Conservation (phyloP, 768 basidiomycete species). For the Leccinum subgranulosum region DNA sequence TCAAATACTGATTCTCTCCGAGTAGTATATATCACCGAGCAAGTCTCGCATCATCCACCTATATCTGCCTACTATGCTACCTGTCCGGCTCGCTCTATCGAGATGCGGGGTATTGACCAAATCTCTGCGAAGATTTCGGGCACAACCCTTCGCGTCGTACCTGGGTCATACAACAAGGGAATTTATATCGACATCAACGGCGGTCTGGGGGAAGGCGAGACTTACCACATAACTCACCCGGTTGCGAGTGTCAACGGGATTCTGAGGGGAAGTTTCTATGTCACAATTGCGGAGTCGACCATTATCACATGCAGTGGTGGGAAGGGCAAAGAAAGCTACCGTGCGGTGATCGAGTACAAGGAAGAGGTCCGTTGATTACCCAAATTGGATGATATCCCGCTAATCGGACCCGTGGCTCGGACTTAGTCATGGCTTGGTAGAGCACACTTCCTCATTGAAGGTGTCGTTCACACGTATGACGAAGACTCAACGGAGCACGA, state of each 20-base stretch:
- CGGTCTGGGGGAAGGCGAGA: conserved; percentile 72
- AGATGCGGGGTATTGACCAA: conserved; percentile 84
- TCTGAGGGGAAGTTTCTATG: conserved; percentile 86
- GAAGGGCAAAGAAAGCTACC: conserved; percentile 56
- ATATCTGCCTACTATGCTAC: conserved; percentile 79
- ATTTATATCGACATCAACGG: conserved; percentile 78
- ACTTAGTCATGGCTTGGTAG: conserved; percentile 82
- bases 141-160: conserved; percentile 75
- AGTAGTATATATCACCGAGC: conserved; percentile 84
- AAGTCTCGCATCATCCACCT: conserved; percentile 96
- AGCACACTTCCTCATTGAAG: conserved; percentile 82
- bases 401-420: neutral
- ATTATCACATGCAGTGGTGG: conserved; percentile 80
- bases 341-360: conserved; percentile 90
- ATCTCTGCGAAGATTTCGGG: conserved; percentile 91
- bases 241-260: conserved; percentile 89
- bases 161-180: conserved; percentile 86
- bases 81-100: conserved; percentile 71
- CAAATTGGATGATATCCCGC: neutral
- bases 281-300: conserved; percentile 77
- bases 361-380: conserved; percentile 69
- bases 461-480: conserved; percentile 81
- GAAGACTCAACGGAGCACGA: conserved; percentile 59
- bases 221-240: conserved; percentile 88
- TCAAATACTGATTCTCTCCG: conserved; percentile 44